These are phyloP conservation scores for Lepidium didymum DNA, from an alignment of 345 rosid genomes.

Conservation along the genomic window DNA sequence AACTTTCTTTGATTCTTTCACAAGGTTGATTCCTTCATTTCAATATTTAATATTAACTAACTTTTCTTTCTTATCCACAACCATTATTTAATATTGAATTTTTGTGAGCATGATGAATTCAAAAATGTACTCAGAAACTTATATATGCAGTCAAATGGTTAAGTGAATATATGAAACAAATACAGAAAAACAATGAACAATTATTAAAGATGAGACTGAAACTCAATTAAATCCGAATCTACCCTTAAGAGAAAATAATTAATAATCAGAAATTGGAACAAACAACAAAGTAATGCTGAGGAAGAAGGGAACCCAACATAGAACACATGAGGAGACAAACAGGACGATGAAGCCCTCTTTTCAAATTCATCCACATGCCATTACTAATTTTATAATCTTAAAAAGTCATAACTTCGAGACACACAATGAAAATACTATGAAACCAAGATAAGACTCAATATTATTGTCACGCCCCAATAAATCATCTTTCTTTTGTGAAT, in stretches of 20 bases:
- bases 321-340: constrained; percentile 68
- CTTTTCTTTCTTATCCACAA: background rate
- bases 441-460: background rate
- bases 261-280: background rate
- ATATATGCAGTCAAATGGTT: background rate
- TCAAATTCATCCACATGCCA: constrained; percentile 18
- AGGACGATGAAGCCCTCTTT: constrained; percentile 36
- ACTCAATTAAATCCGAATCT: background rate
- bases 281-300: constrained; percentile 22
- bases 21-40: background rate
- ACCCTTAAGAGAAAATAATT: background rate
- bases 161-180: background rate
- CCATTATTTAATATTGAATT: background rate
- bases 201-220: background rate
- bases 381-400: background rate
- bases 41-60: background rate
- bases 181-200: background rate
- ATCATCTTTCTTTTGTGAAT: constrained; percentile 31
- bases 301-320: constrained; percentile 63
- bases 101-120: background rate
- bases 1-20: constrained; percentile 19
- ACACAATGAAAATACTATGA: background rate
- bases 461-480: constrained; percentile 28
- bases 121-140: background rate
- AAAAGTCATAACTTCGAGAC: constrained; percentile 19